Percentiles rank a stretch among this genome's conserved stretches.
phyloP scores from a whole-genome alignment of 345 rosid species.

The Trapa bicornis region DNA sequence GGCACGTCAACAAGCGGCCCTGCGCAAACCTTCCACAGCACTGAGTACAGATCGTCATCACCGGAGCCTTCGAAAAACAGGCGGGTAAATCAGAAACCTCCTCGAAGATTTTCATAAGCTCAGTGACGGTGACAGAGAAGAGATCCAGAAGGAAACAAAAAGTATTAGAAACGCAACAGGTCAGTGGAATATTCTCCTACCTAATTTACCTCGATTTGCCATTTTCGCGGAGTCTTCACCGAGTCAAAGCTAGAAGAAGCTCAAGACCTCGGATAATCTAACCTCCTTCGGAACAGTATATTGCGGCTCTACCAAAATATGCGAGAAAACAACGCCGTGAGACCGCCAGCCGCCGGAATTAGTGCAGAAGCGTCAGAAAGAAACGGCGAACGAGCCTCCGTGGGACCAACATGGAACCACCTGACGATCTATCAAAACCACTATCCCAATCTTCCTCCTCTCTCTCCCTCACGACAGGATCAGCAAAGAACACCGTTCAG shows the following conservation, averaged over 20 bases:
- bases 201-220: constrained; percentile 26
- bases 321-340: neutral
- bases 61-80: constrained; percentile 14
- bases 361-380: neutral
- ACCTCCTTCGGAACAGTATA: neutral
- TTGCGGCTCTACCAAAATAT: neutral
- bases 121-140: neutral
- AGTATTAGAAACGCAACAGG: neutral
- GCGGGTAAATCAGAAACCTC: neutral
- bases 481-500: constrained; percentile 19
- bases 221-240: constrained; percentile 12
- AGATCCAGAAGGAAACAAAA: neutral
- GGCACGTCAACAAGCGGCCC: constrained; percentile 82
- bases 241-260: constrained; percentile 4
- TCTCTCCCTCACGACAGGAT: neutral
- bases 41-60: constrained; percentile 42
- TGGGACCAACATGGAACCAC: neutral
- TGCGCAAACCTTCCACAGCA: constrained; percentile 85
- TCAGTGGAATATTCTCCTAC: neutral
- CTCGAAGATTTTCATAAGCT: neutral
- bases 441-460: neutral
- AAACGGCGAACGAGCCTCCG: neutral
- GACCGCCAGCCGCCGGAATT: neutral
- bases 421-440: neutral
- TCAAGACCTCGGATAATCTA: neutral